phyloP scores from a whole-genome alignment of 106 monocot species.

The Dactylorhiza incarnata region DNA sequence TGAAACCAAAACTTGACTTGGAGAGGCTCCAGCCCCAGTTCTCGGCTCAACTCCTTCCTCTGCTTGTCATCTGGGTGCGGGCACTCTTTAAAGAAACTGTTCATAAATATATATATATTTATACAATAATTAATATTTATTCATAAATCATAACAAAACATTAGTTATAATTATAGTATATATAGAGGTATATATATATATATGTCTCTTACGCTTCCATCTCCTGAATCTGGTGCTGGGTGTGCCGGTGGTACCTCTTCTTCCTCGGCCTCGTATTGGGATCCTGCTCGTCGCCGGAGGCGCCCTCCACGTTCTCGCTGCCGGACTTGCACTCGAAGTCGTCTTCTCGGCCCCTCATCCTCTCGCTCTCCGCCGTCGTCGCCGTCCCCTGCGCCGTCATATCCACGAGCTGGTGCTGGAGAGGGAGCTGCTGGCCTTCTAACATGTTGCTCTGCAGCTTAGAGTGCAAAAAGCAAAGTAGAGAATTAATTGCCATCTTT shows the following conservation, averaged over 20 bases:
- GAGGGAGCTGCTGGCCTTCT: slow-evolving; percentile 22
- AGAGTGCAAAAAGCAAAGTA: not conserved
- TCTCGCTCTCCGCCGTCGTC: slow-evolving; percentile 14
- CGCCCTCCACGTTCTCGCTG: slow-evolving; percentile 77
- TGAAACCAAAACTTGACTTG: slow-evolving; percentile 99
- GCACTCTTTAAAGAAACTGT: slow-evolving; percentile 95
- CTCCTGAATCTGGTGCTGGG: slow-evolving; percentile 94
- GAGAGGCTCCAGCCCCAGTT: slow-evolving; percentile 70
- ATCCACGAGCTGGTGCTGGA: slow-evolving; percentile 33
- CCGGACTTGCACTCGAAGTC: slow-evolving; percentile 80
- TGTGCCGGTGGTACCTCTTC: slow-evolving; percentile 97
- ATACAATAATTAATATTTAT: too few species aligned
- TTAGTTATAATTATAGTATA: not conserved
- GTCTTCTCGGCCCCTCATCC: slow-evolving; percentile 38
- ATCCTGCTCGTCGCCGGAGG: slow-evolving; percentile 83
- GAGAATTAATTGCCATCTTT: too few species aligned
- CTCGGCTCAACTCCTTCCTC: slow-evolving; percentile 82
- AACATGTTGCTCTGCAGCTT: slow-evolving; percentile 21
- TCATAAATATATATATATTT: too few species aligned
- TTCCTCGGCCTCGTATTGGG: slow-evolving; percentile 50
- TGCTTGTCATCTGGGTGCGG: slow-evolving; percentile 99
- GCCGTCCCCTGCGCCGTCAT: slow-evolving; percentile 18
- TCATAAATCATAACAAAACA: not conserved
- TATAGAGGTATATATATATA: not conserved
- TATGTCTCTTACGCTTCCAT: slow-evolving; percentile 69